Percentiles rank a stretch among this genome's conserved stretches.
Conservation (phyloP, 768 basidiomycete genomes). For the Nidularia sp. region DNA sequence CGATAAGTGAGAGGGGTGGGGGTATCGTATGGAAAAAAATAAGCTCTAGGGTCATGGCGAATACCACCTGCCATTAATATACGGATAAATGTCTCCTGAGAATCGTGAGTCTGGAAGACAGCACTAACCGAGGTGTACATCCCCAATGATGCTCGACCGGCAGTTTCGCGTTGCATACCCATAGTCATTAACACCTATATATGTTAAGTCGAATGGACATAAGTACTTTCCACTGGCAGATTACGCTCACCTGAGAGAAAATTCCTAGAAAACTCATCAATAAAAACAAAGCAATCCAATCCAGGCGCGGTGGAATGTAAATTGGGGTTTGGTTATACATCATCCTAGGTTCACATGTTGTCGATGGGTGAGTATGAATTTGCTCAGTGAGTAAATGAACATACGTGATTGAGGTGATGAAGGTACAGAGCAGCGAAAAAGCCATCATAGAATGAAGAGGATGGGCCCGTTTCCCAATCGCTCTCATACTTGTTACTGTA, state of each 20-base stretch:
- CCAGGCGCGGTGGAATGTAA: conserved; percentile 37
- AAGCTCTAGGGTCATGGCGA: conserved; percentile 60
- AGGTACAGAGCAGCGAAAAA: neutral
- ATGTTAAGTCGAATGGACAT: neutral
- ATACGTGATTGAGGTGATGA: too few species aligned
- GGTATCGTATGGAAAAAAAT: conserved; percentile 61
- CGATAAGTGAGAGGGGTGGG: conserved; percentile 53
- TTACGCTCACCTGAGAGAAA: conserved; percentile 39
- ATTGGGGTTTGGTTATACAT: too few species aligned
- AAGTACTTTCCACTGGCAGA: neutral
- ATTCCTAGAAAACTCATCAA: conserved; percentile 54
- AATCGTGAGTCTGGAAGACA: neutral
- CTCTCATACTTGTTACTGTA: neutral
- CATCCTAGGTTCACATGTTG: too few species aligned
- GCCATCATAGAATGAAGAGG: neutral
- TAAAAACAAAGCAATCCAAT: conserved; percentile 42
- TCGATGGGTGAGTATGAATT: too few species aligned
- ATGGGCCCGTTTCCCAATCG: neutral
- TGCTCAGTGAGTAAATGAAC: too few species aligned
- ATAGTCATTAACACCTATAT: conserved; percentile 6
- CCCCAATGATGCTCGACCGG: neutral
- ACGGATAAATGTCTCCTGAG: too few species aligned
- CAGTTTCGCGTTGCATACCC: conserved; percentile 19
- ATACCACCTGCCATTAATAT: conserved; percentile 57
- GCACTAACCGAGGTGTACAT: conserved; percentile 10